These are phyloP conservation scores for Leccinum pellstonianum DNA, from an alignment of 768 basidiomycete genomes.

Conservation along the genomic window DNA sequence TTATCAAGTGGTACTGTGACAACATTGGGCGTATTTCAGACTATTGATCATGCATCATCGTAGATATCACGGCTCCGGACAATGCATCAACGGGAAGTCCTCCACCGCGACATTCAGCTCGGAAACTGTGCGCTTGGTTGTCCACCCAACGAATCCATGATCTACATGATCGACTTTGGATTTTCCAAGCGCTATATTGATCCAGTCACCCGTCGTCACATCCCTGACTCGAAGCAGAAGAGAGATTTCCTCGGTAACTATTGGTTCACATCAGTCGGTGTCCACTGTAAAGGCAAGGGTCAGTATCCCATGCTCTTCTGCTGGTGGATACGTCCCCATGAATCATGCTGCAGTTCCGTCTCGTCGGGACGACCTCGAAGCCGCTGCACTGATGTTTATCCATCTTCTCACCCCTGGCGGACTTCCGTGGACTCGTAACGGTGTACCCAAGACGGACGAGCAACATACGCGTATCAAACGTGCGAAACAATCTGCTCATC, in stretches of 20 bases:
- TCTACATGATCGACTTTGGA: conserved; percentile 87
- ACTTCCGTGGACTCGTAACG: conserved; percentile 75
- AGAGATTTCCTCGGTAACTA: conserved; percentile 83
- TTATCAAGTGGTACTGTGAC: conserved; percentile 64
- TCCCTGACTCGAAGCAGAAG: conserved; percentile 63
- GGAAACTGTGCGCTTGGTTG: conserved; percentile 73
- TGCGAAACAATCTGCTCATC: conserved; percentile 58
- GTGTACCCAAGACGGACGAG: conserved; percentile 68
- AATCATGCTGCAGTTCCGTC: conserved; percentile 57
- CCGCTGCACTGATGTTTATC: conserved; percentile 74
- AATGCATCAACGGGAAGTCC: conserved; percentile 71
- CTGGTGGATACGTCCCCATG: conserved; percentile 20
- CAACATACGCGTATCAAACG: conserved; percentile 62
- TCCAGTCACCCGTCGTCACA: conserved; percentile 60
- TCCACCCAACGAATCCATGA: conserved; percentile 51
- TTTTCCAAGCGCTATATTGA: conserved; percentile 81
- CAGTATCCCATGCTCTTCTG: conserved; percentile 18
- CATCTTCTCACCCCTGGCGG: conserved; percentile 77
- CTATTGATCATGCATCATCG: conserved; percentile 8
- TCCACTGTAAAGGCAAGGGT: conserved; percentile 79
- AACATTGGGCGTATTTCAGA: not conserved
- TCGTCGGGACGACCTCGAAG: conserved; percentile 77
- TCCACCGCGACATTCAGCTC: conserved; percentile 78
- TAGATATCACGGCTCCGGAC: conserved; percentile 72
- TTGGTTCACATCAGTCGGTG: conserved; percentile 78